These are phyloP conservation scores for Gynostemma pentaphyllum DNA, from an alignment of 306 rosid genomes.

Conservation along the genomic window DNA sequence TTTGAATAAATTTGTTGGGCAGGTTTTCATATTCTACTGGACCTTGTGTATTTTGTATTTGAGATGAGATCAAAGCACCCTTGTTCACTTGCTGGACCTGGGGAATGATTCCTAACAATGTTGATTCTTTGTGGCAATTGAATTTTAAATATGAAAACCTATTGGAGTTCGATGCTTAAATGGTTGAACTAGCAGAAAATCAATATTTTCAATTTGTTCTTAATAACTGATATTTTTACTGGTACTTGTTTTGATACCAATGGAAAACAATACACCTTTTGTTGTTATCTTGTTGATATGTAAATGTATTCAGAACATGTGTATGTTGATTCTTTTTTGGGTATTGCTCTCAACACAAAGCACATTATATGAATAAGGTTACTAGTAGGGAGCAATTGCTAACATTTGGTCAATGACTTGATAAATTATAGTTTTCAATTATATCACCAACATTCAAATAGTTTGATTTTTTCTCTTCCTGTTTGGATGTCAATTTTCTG, in stretches of 20 bases:
- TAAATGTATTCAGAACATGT: background rate
- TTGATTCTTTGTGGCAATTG: background rate
- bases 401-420: background rate
- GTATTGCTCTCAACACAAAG: background rate
- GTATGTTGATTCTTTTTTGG: background rate
- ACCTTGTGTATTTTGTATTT: no score
- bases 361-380: background rate
- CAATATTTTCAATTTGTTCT: no score
- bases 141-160: background rate
- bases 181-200: no score
- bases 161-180: no score
- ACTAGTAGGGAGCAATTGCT: background rate
- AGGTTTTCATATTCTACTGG: no score
- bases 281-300: no score
- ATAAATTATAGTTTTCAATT: background rate
- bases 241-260: background rate
- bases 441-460: background rate
- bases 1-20: no score
- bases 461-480: background rate
- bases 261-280: no score
- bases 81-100: no score
- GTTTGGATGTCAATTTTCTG: background rate
- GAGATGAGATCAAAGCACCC: no score
- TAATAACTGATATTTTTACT: background rate
- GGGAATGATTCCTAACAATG: background rate